Base-by-base conservation (phyloP, 768 basidiomycete genomes). In the Suillus cothurnatus region DNA sequence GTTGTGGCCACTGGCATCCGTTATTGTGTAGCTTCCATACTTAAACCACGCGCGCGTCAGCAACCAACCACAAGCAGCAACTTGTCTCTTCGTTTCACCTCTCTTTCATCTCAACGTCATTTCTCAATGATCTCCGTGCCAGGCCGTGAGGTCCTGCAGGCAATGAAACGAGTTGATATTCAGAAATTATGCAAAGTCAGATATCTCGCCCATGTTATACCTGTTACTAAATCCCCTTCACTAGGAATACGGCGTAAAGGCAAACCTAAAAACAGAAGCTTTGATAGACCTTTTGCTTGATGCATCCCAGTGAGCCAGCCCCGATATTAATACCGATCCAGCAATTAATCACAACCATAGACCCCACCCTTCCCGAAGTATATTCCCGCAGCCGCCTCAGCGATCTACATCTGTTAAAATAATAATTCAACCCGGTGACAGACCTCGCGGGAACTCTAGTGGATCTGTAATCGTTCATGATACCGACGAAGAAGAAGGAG, bases 211-310 rank as follows among this genome's bases (percentile, higher is more conserved):
- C 36, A 5, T 63, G 39, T 36, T 49, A 62, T 32, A n/a, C 66
- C 71, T 62, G 71, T 69, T 56, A 58, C 52, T 12, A 66, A 41
- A 63, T 68, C 66, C 68, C 73, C 63, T 71, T 63, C 15, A 61
- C 32, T 62, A 94, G 91, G 90, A 92, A 70, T 87, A 89, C 72
- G 91, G 91, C 64, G 86, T 94, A 66, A 91, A 85, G 77, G 92
- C 92, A 53, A 93, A 93, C 76, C 84, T 93, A 72, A 93, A 91
- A 80, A 86, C 90, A 28, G 90, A 92, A 71, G 88, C 86, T 56
- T 80, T 94, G 67, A 92, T 94, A 71, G 89, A 92, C 72, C 81
- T 91, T 21, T 78, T 94, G 32, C 79, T 91, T 17, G 86, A 89
- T 69, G 84, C 81, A 19, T 77, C 78, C 36, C 77, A 75, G 67